phyloP scores from a whole-genome alignment of 164 flowering plant species.

The Stephania yunnanensis region DNA sequence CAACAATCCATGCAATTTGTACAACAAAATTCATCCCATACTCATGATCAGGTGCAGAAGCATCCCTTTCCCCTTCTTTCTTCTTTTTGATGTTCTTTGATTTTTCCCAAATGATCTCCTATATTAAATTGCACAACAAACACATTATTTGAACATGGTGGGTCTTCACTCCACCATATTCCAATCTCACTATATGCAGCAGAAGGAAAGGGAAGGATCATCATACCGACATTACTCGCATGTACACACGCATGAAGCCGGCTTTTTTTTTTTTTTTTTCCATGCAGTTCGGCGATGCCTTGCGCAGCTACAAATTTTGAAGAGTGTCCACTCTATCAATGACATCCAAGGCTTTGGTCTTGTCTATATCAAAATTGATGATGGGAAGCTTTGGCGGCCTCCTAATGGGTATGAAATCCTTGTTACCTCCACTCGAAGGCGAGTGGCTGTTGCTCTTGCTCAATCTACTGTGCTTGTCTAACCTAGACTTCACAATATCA shows the following conservation, averaged over 20 bases:
- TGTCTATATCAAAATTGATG: conserved; percentile 73
- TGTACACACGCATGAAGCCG: not conserved
- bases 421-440: conserved; percentile 41
- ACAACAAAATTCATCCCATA: conserved; percentile 7
- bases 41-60: conserved; percentile 2
- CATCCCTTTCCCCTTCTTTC: not conserved
- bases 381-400: conserved; percentile 53
- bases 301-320: conserved; percentile 17
- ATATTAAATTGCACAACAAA: not conserved
- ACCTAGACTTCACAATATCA: conserved; percentile 46
- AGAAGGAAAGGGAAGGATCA: not conserved
- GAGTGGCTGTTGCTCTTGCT: conserved; percentile 79
- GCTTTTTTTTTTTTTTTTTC: not conserved
- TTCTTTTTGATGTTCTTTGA: not conserved
- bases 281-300: not conserved
- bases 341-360: conserved; percentile 78
- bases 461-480: conserved; percentile 30
- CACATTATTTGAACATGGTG: not conserved
- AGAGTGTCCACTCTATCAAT: conserved; percentile 85
- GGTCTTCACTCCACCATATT: conserved; percentile 1
- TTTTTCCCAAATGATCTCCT: not conserved
- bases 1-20: conserved; percentile 10
- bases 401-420: conserved; percentile 42
- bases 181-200: not conserved
- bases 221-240: not conserved